A percentile compares a stretch with the other conserved stretches of the same genome.
phyloP scores from a whole-genome alignment of 768 basidiomycete genomes.

The Mycena belliarum region DNA sequence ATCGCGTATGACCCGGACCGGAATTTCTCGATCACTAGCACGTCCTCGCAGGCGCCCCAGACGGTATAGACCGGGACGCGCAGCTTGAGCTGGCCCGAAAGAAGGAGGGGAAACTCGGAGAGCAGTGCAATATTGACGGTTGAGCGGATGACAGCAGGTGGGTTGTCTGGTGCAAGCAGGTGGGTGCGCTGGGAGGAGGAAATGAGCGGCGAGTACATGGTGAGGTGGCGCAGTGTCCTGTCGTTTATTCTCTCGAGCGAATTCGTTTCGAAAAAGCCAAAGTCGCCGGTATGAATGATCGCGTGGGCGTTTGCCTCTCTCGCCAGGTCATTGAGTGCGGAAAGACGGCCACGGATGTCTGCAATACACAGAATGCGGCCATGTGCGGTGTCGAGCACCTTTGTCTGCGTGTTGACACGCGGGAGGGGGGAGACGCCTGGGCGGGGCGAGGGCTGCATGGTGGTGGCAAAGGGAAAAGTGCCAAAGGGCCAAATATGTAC shows the following conservation, averaged over 20 bases:
- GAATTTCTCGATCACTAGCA: conserved; percentile 90
- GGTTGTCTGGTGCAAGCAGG: conserved; percentile 72
- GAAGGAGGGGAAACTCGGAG: conserved; percentile 91
- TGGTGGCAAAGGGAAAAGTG: conserved; percentile 9
- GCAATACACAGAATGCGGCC: conserved; percentile 94
- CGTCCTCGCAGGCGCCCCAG: conserved; percentile 97
- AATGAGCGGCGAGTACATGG: conserved; percentile 95
- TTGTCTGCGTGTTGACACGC: conserved; percentile 72
- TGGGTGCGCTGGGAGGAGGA: conserved; percentile 78
- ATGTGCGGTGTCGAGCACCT: conserved; percentile 74
- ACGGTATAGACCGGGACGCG: conserved; percentile 94
- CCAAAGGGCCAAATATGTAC: neutral
- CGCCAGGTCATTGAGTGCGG: conserved; percentile 88
- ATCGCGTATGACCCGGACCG: conserved; percentile 80
- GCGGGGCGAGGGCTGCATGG: conserved; percentile 46
- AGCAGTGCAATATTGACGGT: conserved; percentile 77
- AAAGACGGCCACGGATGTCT: conserved; percentile 87
- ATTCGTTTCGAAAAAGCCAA: conserved; percentile 91
- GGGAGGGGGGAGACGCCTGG: conserved; percentile 41
- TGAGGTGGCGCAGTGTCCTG: conserved; percentile 92
- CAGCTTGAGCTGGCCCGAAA: conserved; percentile 88
- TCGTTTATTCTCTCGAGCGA: conserved; percentile 92
- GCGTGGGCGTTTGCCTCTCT: conserved; percentile 86
- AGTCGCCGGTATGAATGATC: conserved; percentile 97
- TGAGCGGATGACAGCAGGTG: conserved; percentile 66